Evolutionary conservation across 805 yeast species (phyloP).

Genomic region (Candida boidinii): DNA sequence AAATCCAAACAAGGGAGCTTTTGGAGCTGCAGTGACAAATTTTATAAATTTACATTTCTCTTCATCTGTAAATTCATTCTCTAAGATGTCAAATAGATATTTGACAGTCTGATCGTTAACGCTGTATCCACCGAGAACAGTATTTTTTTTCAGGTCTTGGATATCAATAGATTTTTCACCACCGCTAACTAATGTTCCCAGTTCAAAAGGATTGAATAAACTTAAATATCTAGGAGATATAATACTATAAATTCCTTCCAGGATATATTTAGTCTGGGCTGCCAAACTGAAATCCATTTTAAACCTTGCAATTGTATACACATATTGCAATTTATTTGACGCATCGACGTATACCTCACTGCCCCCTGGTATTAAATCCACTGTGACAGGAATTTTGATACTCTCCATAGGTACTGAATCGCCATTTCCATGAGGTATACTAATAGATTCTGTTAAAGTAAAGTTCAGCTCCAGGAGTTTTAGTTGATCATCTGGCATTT

Average conservation of each 20-base stretch:
- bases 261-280: slow-evolving; percentile 52
- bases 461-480: slow-evolving; percentile 57
- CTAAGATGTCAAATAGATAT: slow-evolving; percentile 68
- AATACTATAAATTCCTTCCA: slow-evolving; percentile 63
- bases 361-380: slow-evolving; percentile 61
- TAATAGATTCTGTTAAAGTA: slow-evolving; percentile 44
- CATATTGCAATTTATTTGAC: slow-evolving; percentile 59
- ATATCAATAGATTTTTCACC: slow-evolving; percentile 64
- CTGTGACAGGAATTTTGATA: slow-evolving; percentile 23
- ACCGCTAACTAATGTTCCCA: slow-evolving; percentile 80
- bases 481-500: slow-evolving; percentile 47
- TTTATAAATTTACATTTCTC: slow-evolving; percentile 63
- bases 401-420: not conserved
- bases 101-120: slow-evolving; percentile 49
- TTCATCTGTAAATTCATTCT: slow-evolving; percentile 48
- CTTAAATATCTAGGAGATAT: slow-evolving; percentile 69
- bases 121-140: slow-evolving; percentile 57
- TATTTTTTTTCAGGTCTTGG: slow-evolving; percentile 55
- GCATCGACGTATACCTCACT: slow-evolving; percentile 43
- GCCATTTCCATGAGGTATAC: slow-evolving; percentile 5
- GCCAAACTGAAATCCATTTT: slow-evolving; percentile 57
- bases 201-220: slow-evolving; percentile 77
- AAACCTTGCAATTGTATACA: slow-evolving; percentile 70
- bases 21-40: slow-evolving; percentile 87
- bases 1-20: slow-evolving; percentile 89